Evolutionary conservation across 192 early-diverging fungal species (phyloP).

Genomic region (Rhizoclosmatium globosum): DNA sequence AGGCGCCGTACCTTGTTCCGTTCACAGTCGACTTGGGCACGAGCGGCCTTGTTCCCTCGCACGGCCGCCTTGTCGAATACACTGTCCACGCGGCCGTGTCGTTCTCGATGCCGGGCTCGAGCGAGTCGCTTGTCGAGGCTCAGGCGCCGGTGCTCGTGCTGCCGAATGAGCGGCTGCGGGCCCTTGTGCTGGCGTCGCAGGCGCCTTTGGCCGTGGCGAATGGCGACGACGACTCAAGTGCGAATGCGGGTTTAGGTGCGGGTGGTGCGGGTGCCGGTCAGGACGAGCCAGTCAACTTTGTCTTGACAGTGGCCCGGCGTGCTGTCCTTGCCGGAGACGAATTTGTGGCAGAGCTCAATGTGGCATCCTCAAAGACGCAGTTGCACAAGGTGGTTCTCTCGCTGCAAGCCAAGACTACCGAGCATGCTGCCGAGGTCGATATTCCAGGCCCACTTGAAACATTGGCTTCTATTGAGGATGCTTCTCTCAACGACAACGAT

Average conservation of each 20-base stretch:
- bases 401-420: background rate
- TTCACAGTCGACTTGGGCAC: constrained; percentile 1
- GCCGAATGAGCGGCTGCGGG: constrained; percentile 14
- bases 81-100: background rate
- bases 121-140: background rate
- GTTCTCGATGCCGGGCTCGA: background rate
- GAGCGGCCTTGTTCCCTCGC: background rate
- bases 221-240: constrained; percentile 23
- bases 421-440: background rate
- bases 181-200: constrained; percentile 27
- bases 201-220: constrained; percentile 20
- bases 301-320: constrained; percentile 17
- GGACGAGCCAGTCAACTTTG: constrained; percentile 6
- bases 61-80: background rate
- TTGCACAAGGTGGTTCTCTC: background rate
- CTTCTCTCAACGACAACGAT: background rate
- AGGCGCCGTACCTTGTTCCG: background rate
- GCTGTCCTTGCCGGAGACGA: background rate
- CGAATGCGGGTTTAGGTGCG: background rate
- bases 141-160: constrained; percentile 4
- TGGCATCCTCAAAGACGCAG: no score
- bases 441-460: background rate
- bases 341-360: constrained; percentile 8
- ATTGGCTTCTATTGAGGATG: background rate
- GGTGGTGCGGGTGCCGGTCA: no score